Base-by-base conservation (phyloP, 129 eudicot genomes). In the Saussurea involucrata region DNA sequence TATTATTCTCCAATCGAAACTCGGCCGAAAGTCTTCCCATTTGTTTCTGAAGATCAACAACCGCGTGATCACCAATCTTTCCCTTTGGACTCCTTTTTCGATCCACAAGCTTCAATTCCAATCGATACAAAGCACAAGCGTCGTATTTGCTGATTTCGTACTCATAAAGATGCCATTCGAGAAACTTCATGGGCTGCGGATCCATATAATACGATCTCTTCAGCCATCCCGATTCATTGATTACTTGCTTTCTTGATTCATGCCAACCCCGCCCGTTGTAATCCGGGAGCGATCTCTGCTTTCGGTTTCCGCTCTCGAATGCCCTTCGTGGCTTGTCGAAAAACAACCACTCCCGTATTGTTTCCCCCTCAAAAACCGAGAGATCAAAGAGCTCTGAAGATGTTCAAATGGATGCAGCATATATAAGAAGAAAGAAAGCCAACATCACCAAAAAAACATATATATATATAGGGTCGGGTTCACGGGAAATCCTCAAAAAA, bases 161-260 rank as follows among this genome's bases (percentile, higher is more conserved):
- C 71, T 93, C 98, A 27, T 88, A 93, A 10, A 93, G 95, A 72
- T 93, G 98, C 98, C 98, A 93, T 58, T 93, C 98, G 1, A 81
- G 81, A 70, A 82, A 85, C 17, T 87, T 85, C 87, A 87, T 84
- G 12, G 98, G 98, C 60, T 93, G 98, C 8, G 98, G 98, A 71
- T 93, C 98, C 98, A 93, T 93, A 69, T 93, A 93, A 81, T 93
- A 93, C 11, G 98, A 93, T 79, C 98, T 88, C 86, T 90, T 93
- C 32, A 90, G 85, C 76, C 98, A 95, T 27, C 97, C 92, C 15
- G 84, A 88, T 72, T 93, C 97, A 58, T 90, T 88, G 80, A 90
- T 84, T 73, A 90, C 86, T 87, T 93, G 98, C 61, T 90, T 93
- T 72, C 98, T 88, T 40, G 98, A 90, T 81, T 93, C 98, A 32